Percentiles rank a stretch among this genome's conserved stretches.
Evolutionary conservation across 306 rosid genomes (phyloP).

Genomic region (Senna tora): DNA sequence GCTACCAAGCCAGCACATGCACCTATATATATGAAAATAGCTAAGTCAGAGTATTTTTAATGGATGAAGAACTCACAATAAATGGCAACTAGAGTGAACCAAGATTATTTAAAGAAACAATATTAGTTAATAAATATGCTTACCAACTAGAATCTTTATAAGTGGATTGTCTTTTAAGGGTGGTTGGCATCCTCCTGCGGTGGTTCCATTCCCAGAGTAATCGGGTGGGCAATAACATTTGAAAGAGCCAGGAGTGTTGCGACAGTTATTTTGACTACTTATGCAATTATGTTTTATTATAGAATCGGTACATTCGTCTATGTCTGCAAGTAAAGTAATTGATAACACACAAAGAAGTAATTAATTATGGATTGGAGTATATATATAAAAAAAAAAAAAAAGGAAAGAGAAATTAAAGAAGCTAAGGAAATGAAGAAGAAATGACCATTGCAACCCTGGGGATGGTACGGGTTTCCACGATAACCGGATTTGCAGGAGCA

Average conservation of each 20-base stretch:
- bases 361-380: too few relatives aligned
- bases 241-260: neutral
- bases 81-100: neutral
- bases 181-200: neutral
- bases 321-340: neutral
- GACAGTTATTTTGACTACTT: neutral
- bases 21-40: slow-evolving; percentile 10
- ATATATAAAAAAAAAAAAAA: too few relatives aligned
- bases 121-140: neutral
- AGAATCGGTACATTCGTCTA: slow-evolving; percentile 23
- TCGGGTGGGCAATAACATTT: neutral
- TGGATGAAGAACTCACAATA: neutral
- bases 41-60: too few relatives aligned
- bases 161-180: neutral
- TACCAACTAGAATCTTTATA: neutral
- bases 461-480: slow-evolving; percentile 44
- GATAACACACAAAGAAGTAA: too few relatives aligned
- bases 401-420: too few relatives aligned
- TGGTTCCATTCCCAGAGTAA: slow-evolving; percentile 5
- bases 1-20: neutral
- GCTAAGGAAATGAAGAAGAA: too few relatives aligned
- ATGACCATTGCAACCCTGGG: slow-evolving; percentile 44
- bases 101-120: neutral
- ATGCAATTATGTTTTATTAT: neutral
- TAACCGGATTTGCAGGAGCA: slow-evolving; percentile 44